phyloP scores from a whole-genome alignment of 495 filamentous ascomycete genomes.

The Wilcoxina mikolae region DNA sequence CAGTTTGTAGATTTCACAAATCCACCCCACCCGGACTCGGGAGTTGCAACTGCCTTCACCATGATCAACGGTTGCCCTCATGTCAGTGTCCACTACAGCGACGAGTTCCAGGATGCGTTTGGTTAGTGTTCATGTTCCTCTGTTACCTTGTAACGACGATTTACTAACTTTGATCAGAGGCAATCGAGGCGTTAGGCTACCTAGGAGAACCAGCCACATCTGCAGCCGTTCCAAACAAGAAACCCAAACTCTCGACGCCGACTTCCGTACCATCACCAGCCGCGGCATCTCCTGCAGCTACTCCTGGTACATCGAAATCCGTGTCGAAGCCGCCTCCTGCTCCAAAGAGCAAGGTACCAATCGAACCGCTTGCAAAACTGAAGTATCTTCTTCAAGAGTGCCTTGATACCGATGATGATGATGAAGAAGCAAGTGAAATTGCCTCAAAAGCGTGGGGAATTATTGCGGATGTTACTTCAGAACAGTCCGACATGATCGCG shows the following conservation, averaged over 20 bases:
- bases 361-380: conserved; percentile 20
- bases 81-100: conserved; percentile 1
- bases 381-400: conserved; percentile 21
- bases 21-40: not conserved
- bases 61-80: not conserved
- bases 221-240: not conserved
- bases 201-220: not conserved
- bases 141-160: not conserved
- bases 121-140: not conserved
- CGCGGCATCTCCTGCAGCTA: not conserved
- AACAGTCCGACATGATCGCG: conserved; percentile 21
- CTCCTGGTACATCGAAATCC: not conserved
- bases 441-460: conserved; percentile 26
- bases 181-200: not conserved
- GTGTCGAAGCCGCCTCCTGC: not conserved
- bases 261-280: not conserved
- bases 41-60: not conserved
- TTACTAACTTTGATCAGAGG: not conserved
- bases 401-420: conserved; percentile 23
- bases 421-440: conserved; percentile 24
- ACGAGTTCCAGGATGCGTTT: conserved; percentile 1
- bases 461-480: conserved; percentile 14
- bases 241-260: not conserved
- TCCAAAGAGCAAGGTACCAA: conserved; percentile 14
- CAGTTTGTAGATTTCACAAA: not conserved